A percentile compares a stretch with the other conserved stretches of the same genome.
Evolutionary conservation across 2,329 filamentous ascomycete species (phyloP).

Genomic region (Diaporthe destruens): DNA sequence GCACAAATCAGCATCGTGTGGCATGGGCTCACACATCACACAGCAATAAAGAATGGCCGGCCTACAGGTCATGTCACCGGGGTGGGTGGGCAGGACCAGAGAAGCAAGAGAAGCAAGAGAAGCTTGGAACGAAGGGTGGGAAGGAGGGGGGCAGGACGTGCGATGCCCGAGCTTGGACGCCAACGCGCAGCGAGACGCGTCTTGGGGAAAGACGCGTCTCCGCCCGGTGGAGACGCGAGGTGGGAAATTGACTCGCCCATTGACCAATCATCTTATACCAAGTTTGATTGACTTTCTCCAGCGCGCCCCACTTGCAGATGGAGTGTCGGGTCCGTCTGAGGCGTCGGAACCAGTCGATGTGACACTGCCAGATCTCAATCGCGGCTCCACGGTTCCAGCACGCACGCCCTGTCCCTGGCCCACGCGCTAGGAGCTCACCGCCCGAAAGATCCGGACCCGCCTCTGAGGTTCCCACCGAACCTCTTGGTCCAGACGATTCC

Average conservation of each 20-base stretch:
- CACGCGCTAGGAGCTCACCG: conserved; percentile 34
- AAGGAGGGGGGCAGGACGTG: background rate
- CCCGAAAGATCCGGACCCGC: conserved; percentile 33
- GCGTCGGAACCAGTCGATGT: conserved; percentile 13
- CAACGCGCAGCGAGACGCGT: conserved; percentile 22
- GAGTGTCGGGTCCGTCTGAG: conserved; percentile 3
- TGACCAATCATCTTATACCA: conserved; percentile 38
- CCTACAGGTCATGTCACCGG: conserved; percentile 8
- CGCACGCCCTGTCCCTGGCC: conserved; percentile 24
- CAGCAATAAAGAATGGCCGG: background rate
- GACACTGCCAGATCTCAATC: conserved; percentile 30
- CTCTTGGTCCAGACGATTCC: conserved; percentile 27
- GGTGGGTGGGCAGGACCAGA: conserved; percentile 20
- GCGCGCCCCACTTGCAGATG: conserved; percentile 16
- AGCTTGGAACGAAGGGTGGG: conserved; percentile 17
- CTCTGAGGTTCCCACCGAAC: background rate
- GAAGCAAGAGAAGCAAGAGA: conserved; percentile 34
- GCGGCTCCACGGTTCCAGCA: conserved; percentile 16
- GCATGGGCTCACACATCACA: conserved; percentile 22
- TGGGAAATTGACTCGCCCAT: conserved; percentile 28
- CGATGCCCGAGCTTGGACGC: conserved; percentile 18
- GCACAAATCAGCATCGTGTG: conserved; percentile 31
- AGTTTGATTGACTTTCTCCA: conserved; percentile 25
- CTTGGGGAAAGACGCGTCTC: conserved; percentile 25
- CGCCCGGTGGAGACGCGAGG: conserved; percentile 21